phyloP scores from a whole-genome alignment of 108 stramenopile species.

The Stephanodiscus triporus region DNA sequence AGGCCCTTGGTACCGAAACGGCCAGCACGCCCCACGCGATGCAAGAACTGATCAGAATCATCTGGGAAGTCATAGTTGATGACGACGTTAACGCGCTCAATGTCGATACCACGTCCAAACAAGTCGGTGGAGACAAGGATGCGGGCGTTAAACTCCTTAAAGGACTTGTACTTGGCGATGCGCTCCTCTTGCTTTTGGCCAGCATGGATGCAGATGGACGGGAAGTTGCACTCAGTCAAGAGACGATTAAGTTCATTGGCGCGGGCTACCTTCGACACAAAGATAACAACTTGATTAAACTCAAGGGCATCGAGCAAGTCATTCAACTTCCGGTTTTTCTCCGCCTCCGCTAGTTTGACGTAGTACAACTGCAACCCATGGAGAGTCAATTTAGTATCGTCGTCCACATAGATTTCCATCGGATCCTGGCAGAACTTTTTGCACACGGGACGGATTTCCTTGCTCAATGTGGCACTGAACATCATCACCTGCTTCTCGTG shows the following conservation, averaged over 20 bases:
- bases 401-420: constrained; percentile 99
- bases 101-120: constrained; percentile 99
- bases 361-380: constrained; percentile 99
- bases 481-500: constrained; percentile 99
- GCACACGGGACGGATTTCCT: constrained; percentile 98
- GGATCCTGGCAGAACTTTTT: constrained; percentile 99
- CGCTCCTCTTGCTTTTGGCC: constrained; percentile 97
- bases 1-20: constrained; percentile 99
- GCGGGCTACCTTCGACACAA: constrained; percentile 96
- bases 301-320: constrained; percentile 98
- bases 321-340: constrained; percentile 99
- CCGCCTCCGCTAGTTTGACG: constrained; percentile 94
- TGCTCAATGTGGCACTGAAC: constrained; percentile 97
- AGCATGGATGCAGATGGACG: constrained; percentile 97
- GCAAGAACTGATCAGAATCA: constrained; percentile 97
- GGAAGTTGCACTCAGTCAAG: constrained; percentile 99
- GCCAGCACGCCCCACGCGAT: constrained; percentile 98
- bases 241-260: constrained; percentile 93
- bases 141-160: constrained; percentile 98
- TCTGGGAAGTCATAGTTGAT: constrained; percentile 99
- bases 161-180: constrained; percentile 95
- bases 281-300: constrained; percentile 99
- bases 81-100: constrained; percentile 99
- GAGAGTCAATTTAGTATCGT: constrained; percentile 98
- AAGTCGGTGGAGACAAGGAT: constrained; percentile 99